Evolutionary conservation across 2,329 filamentous ascomycete genomes (phyloP), one percentile per base, ranked within the genome.

Genomic region (Knufia petricola): DNA sequence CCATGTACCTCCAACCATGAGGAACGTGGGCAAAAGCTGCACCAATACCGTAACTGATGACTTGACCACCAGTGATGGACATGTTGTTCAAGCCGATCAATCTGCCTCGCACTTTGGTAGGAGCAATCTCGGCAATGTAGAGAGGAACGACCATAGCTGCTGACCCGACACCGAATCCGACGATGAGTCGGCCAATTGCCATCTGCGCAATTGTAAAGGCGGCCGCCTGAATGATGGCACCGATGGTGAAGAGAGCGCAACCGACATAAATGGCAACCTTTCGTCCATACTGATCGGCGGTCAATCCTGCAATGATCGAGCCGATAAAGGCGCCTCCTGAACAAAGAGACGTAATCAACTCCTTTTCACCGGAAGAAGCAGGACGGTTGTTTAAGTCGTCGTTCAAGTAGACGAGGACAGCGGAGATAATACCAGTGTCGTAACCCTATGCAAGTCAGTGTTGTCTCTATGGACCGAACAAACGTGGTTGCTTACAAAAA

Each of bases 41-140:
- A 2, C 68, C 69, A 8, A 72, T 57, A 0, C 64, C 67, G 45
- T 71, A 72, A 2, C 62, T 61, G 2, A 72, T 50, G 7, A 72
- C 62, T 28, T 70, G 66, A 23, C 32, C 30, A n/a, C 43, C 63
- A 1, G 68, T 71, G 49, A 72, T 66, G 39, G 61, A 62, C 55
- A 74, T 69, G 51, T 74, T 74, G 56, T 74, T 69, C 20, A 76
- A 59, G 1, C 63, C 68, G 56, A 75, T 70, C 64, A 73, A 70
- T 2, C 69, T 64, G 13, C 73, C 73, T 44, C 73, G 66, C 36
- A 70, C 69, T 51, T 69, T 71, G 2, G 72, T 67, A 0, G 73
- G 74, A 1, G 73, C 69, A 2, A 76, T 62, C 48, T 76, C 73
- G 2, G 67, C 69, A 34, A 76, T 74, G 53, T 76, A 77, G 7